phyloP scores from a whole-genome alignment of 2,329 filamentous ascomycete genomes.

The Aureobasidium sp. region DNA sequence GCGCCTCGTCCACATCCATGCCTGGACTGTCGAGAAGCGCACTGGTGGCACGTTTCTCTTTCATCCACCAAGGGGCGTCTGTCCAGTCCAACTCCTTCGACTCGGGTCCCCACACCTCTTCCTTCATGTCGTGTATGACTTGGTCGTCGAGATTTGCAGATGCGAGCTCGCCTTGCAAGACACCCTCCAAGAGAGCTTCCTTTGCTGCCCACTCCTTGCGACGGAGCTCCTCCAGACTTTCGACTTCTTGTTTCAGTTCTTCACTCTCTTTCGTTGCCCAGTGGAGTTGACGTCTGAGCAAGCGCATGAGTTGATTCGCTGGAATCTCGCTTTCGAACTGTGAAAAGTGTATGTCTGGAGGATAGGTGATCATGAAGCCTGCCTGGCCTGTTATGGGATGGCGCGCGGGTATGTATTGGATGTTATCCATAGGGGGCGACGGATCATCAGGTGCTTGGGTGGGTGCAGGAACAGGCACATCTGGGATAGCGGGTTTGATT shows the following conservation, averaged over 20 bases:
- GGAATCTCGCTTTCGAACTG: slow-evolving; percentile 55
- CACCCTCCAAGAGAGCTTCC: slow-evolving; percentile 67
- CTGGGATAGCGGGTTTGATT: slow-evolving; percentile 18
- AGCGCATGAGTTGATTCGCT: slow-evolving; percentile 57
- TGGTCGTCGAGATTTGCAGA: slow-evolving; percentile 24
- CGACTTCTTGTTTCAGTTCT: slow-evolving; percentile 54
- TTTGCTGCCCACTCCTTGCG: slow-evolving; percentile 71
- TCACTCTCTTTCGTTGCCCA: slow-evolving; percentile 64
- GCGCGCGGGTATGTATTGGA: slow-evolving; percentile 48
- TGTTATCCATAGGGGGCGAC: slow-evolving; percentile 43
- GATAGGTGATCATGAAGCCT: slow-evolving; percentile 43
- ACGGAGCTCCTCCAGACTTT: slow-evolving; percentile 56
- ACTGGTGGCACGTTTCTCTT: background rate
- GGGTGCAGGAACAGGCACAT: background rate
- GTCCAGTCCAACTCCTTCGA: background rate
- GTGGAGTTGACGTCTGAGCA: slow-evolving; percentile 54
- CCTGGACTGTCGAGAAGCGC: background rate
- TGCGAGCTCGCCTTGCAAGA: slow-evolving; percentile 61
- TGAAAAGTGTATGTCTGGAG: slow-evolving; percentile 52
- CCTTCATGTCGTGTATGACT: slow-evolving; percentile 14
- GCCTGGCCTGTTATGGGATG: slow-evolving; percentile 49
- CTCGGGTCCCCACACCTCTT: background rate
- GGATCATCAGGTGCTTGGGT: slow-evolving; percentile 18
- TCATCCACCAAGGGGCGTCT: background rate
- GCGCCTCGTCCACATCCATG: background rate